Percentiles rank a stretch among this genome's conserved stretches.
phyloP scores from a whole-genome alignment of 768 basidiomycete species.

The Pulveroboletus sp. region DNA sequence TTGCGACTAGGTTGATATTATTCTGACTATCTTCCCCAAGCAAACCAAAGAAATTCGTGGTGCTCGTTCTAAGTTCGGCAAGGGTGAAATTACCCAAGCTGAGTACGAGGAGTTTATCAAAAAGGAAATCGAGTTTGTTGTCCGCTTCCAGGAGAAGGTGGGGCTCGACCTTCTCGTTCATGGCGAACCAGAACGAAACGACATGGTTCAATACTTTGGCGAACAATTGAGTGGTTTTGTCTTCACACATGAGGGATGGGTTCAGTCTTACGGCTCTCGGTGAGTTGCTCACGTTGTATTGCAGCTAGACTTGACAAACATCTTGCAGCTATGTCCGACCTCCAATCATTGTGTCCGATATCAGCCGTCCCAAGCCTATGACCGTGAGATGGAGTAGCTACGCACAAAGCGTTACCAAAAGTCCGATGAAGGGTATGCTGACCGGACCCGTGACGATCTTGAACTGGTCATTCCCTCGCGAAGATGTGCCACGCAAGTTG shows the following conservation, averaged over 20 bases:
- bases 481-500: slow-evolving; percentile 91
- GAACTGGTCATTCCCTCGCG: slow-evolving; percentile 99
- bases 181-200: slow-evolving; percentile 98
- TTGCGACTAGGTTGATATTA: neutral
- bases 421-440: slow-evolving; percentile 99
- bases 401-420: slow-evolving; percentile 88
- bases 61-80: slow-evolving; percentile 92
- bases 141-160: slow-evolving; percentile 94
- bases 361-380: slow-evolving; percentile 88
- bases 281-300: slow-evolving; percentile 31
- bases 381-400: slow-evolving; percentile 97
- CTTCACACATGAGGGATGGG: slow-evolving; percentile 99
- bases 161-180: slow-evolving; percentile 97
- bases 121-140: slow-evolving; percentile 91
- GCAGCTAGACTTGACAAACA: slow-evolving; percentile 6
- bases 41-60: slow-evolving; percentile 99
- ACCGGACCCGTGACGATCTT: slow-evolving; percentile 98
- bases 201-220: slow-evolving; percentile 99
- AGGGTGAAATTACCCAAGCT: slow-evolving; percentile 78
- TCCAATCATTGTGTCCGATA: slow-evolving; percentile 96
- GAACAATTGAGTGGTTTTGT: slow-evolving; percentile 93
- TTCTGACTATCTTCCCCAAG: slow-evolving; percentile 33
- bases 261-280: slow-evolving; percentile 99
- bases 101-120: slow-evolving; percentile 98
- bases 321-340: slow-evolving; percentile 83